Base-by-base conservation (phyloP, 169 alveolate species). In the Eimeria tenella region DNA sequence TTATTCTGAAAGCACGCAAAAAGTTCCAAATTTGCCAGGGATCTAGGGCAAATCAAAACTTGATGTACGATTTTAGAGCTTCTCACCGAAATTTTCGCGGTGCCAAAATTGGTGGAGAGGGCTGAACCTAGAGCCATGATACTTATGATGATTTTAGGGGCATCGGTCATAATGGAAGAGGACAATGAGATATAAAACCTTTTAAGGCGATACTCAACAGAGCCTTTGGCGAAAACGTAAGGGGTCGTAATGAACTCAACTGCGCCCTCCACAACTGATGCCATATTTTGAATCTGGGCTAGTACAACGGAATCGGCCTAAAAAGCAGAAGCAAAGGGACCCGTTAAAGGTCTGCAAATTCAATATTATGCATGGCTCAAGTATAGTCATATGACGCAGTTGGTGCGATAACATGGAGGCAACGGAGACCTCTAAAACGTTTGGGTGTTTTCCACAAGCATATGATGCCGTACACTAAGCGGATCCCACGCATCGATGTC, bases 221-320 rank as follows among this genome's bases (percentile, higher is more conserved):
- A 31, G 82, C 68, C 92, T 10, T 4, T 62, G 23, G 50, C 92
- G 68, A 3, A 15, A 17, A 49, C 92, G 55, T 84, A 63, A 17
- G 81, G 82, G 50, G 92, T 84, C 70, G 25, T 13, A 50, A 13
- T 63, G 9, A 62, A 84, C 79, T 62, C 92, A 62, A 79, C 1
- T 63, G 92, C 92, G 3, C 19, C 23, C 23, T 84, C 81, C n/a
- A 31, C 81, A 63, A 84, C 21, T 0, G 65, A 4, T 10, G 62
- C 81, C 92, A 84, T 84, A 62, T 84, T 84, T 62, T 84, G 92
- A 56, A 84, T 84, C 53, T 84, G 92, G 52, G 55, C 49, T 52
- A 84, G 92, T 25, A 63, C 81, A 60, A 63, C 68, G 25, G 60
- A 84, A 52, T 84, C 56, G 3, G 62, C n/a, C 92, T 84, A n/a